Percentiles rank a stretch among this genome's conserved stretches.
Evolutionary conservation across 2,329 filamentous ascomycete species (phyloP).

Genomic region (Colletotrichum sidae): DNA sequence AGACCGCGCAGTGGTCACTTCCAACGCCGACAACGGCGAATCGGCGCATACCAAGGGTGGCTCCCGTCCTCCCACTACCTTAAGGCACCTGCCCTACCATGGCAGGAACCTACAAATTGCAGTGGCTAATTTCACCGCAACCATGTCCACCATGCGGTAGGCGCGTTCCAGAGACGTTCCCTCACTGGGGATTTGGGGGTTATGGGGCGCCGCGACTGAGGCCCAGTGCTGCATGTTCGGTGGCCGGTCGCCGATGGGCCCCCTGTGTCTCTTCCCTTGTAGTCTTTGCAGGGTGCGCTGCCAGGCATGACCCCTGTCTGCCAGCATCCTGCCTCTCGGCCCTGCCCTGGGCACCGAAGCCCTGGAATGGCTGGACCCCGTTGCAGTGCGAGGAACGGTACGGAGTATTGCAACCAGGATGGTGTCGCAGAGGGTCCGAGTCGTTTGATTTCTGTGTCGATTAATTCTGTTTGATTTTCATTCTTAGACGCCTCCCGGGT

Average conservation of each 20-base stretch:
- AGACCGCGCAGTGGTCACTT: neutral
- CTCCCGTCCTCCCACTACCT: slow-evolving; percentile 6
- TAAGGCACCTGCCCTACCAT: no score
- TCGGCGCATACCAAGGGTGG: slow-evolving; percentile 11
- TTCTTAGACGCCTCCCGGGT: neutral
- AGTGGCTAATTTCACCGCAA: no score
- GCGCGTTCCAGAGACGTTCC: slow-evolving; percentile 25
- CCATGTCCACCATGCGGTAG: no score
- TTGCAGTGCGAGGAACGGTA: slow-evolving; percentile 12
- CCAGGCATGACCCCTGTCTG: neutral
- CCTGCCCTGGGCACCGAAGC: slow-evolving; percentile 19
- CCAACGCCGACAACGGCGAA: slow-evolving; percentile 8
- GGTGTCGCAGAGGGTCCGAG: slow-evolving; percentile 1
- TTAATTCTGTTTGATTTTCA: slow-evolving; percentile 1
- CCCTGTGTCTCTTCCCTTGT: slow-evolving; percentile 1
- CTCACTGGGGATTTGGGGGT: slow-evolving; percentile 21
- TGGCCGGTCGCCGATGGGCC: slow-evolving; percentile 31
- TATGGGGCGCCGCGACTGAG: neutral
- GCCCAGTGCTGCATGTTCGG: slow-evolving; percentile 34
- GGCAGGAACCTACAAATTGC: no score
- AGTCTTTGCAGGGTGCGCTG: neutral
- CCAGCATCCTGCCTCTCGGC: slow-evolving; percentile 6
- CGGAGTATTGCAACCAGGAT: slow-evolving; percentile 1
- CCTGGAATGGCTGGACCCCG: slow-evolving; percentile 14
- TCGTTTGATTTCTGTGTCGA: slow-evolving; percentile 6